These are phyloP conservation scores for Blastobotrys apis DNA, from an alignment of 1,139 yeast genomes.

Conservation along the genomic window DNA sequence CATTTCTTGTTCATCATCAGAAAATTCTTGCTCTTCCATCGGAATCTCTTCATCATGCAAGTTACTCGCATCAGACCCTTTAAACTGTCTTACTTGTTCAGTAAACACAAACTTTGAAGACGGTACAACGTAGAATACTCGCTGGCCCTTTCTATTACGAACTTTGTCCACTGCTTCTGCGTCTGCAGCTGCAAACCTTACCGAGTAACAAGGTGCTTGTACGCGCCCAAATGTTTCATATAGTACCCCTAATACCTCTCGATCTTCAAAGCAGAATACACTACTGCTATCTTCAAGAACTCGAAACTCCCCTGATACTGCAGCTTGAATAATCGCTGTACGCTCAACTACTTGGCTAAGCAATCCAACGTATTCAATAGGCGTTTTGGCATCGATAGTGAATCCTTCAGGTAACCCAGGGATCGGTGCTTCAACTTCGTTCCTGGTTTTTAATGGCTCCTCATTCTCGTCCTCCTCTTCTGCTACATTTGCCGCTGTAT, in stretches of 20 bases:
- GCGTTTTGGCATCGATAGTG: slow-evolving; percentile 51
- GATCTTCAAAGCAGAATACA: slow-evolving; percentile 70
- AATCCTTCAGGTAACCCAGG: slow-evolving; percentile 69
- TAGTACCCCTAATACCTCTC: slow-evolving; percentile 70
- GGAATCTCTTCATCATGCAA: slow-evolving; percentile 93
- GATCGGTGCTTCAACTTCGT: slow-evolving; percentile 73
- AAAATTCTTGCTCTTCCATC: slow-evolving; percentile 87
- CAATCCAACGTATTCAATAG: slow-evolving; percentile 71
- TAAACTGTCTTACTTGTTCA: slow-evolving; percentile 58
- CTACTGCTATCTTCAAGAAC: slow-evolving; percentile 73
- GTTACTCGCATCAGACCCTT: slow-evolving; percentile 94
- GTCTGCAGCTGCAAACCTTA: slow-evolving; percentile 56
- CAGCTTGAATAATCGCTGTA: slow-evolving; percentile 68
- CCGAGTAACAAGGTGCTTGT: slow-evolving; percentile 76
- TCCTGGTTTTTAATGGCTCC: slow-evolving; percentile 65
- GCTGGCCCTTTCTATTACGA: slow-evolving; percentile 48
- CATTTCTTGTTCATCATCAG: slow-evolving; percentile 83
- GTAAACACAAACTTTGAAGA: slow-evolving; percentile 78
- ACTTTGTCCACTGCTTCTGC: slow-evolving; percentile 47
- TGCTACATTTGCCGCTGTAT: neutral
- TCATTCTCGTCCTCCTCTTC: slow-evolving; percentile 1
- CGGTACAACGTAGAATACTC: slow-evolving; percentile 74
- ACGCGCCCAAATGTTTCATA: slow-evolving; percentile 90
- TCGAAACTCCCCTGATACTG: slow-evolving; percentile 78
- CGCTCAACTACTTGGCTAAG: slow-evolving; percentile 66